Base-by-base conservation (phyloP, 306 rosid species). In the Arachis stenosperma region DNA sequence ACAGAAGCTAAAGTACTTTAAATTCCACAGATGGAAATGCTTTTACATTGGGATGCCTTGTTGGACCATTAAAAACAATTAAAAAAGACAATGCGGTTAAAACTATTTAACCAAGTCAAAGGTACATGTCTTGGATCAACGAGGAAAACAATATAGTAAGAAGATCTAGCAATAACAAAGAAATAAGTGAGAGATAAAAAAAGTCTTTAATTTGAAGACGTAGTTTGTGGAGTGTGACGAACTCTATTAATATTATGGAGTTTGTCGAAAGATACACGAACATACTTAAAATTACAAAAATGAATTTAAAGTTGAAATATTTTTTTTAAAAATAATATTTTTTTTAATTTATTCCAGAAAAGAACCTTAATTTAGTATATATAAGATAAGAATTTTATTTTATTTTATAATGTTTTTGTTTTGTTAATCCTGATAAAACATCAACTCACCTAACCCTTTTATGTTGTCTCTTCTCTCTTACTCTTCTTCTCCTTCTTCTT, bases 391-490 rank as follows among this genome's bases (percentile, higher is more conserved):
- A 33, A 33, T 33, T 37, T 42, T 41, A 36, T 12, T 1, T 65
- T 11, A 13, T 3, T 52, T 22, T 61, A 17, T 17, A 17, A 22
- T 22, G 27, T 5, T 15, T 44, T 41, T 48, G 40, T 36, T 67
- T 40, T 46, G 63, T 47, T 10, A 62, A 74, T 77, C 52, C 75
- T 78, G 72, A 54, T 61, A 65, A 44, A 66, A 67, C 75, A 66
- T 54, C 81, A 52, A 27, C 73, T 79, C 54, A 83, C 84, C 87
- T 12, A 79, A 66, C 71, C 43, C 51, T 43, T 66, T 67, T 51
- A 59, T 59, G 64, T 43, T 62, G 61, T 70, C 40, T 40, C 39
- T 63, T 56, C 4, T 62, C 66, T 40, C 61, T 51, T n/a, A 30
- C 61, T 52, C 15, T 62, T 64, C 73, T 46, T 8, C 2, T 7